Evolutionary conservation across 192 early-diverging fungal species (phyloP).

Genomic region (Entophlyctis luteolus): DNA sequence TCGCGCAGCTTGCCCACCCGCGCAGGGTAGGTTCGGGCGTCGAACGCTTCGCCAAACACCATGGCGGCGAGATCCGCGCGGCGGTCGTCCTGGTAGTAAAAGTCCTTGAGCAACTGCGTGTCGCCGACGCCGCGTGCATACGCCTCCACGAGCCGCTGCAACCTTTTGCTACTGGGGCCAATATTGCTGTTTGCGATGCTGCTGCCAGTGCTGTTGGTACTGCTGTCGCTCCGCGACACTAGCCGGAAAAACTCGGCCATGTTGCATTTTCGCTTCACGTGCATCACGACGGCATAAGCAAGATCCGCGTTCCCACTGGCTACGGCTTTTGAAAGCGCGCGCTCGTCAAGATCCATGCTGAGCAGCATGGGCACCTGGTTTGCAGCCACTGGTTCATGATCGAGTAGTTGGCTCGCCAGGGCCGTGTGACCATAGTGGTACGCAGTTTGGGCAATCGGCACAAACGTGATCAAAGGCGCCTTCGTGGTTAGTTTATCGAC

Average conservation of each 20-base stretch:
- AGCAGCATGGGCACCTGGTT: slow-evolving; percentile 93
- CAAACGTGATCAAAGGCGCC: slow-evolving; percentile 74
- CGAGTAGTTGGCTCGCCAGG: slow-evolving; percentile 83
- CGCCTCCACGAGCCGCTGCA: slow-evolving; percentile 79
- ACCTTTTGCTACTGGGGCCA: no score
- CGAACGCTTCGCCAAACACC: slow-evolving; percentile 35
- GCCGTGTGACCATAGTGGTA: slow-evolving; percentile 75
- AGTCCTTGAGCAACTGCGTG: slow-evolving; percentile 77
- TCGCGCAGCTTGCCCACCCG: slow-evolving; percentile 69
- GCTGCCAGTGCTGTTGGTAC: slow-evolving; percentile 71
- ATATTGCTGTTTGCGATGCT: slow-evolving; percentile 78
- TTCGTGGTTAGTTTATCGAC: slow-evolving; percentile 69
- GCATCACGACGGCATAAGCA: slow-evolving; percentile 87
- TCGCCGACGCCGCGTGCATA: slow-evolving; percentile 72
- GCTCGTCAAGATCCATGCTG: slow-evolving; percentile 85
- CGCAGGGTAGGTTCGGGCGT: slow-evolving; percentile 47
- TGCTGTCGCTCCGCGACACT: slow-evolving; percentile 67
- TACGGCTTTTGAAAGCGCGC: slow-evolving; percentile 85
- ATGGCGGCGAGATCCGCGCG: slow-evolving; percentile 59
- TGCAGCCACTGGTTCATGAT: slow-evolving; percentile 89
- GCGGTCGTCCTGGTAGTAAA: slow-evolving; percentile 96
- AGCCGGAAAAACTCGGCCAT: slow-evolving; percentile 88
- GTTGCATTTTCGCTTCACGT: slow-evolving; percentile 78
- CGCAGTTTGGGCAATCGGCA: slow-evolving; percentile 90
- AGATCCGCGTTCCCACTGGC: slow-evolving; percentile 95